Percentiles rank a stretch among this genome's conserved stretches.
Evolutionary conservation across 2,329 filamentous ascomycete genomes (phyloP).

Genomic region (Pseudogymnoascus sp.): DNA sequence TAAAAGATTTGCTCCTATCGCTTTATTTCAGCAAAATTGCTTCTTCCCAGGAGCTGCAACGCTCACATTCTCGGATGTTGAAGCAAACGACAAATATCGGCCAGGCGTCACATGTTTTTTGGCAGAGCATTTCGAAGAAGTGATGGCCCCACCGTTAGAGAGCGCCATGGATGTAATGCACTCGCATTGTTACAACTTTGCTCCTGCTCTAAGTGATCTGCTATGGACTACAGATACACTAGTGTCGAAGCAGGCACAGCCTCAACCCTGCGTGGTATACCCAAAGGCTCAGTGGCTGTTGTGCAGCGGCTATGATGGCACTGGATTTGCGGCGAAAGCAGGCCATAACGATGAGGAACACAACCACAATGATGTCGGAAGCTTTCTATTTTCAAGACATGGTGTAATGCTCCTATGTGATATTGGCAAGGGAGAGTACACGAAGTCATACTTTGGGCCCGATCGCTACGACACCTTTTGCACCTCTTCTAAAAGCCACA

Average conservation of each 20-base stretch:
- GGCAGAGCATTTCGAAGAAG: neutral
- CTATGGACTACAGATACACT: neutral
- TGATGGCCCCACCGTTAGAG: neutral
- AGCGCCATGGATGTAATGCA: constrained; percentile 2
- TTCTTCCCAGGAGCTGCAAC: neutral
- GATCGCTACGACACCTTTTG: neutral
- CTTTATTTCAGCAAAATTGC: constrained; percentile 2
- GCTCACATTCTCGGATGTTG: neutral
- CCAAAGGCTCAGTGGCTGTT: neutral
- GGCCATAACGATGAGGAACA: constrained; percentile 6
- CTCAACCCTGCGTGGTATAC: neutral
- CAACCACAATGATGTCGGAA: neutral
- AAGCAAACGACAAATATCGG: constrained; percentile 1
- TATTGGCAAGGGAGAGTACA: neutral
- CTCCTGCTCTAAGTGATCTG: neutral
- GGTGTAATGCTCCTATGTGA: constrained; percentile 1
- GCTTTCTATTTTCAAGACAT: neutral
- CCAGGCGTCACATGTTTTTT: neutral
- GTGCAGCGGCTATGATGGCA: neutral
- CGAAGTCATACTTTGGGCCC: neutral
- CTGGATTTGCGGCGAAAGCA: neutral
- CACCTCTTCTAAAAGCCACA: neutral
- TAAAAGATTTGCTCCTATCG: neutral
- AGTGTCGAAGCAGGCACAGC: neutral
- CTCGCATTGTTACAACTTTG: constrained; percentile 8